Base-by-base conservation (phyloP, 768 basidiomycete genomes). In the Butyriboletus loyo region DNA sequence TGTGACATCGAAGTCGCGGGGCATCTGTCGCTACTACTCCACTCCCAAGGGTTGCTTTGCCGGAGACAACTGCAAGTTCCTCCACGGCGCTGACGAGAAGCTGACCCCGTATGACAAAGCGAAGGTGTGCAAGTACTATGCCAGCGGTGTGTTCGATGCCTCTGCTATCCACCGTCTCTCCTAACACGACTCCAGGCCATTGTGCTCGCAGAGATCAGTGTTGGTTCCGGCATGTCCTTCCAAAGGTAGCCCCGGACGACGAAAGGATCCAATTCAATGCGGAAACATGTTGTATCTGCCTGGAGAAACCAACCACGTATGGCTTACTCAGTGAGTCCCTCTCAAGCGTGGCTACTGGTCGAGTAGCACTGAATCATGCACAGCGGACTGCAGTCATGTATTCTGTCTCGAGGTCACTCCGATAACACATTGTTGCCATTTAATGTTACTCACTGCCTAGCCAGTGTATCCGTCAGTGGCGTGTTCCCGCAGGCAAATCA, bases 381-480 rank as follows among this genome's bases (percentile, higher is more conserved):
- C 54, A 90, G 88, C 68, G 21, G 84, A 82, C 30, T 92, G 90
- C 64, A 85, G 78, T 55, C 90, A 92, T 66, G 72, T 89, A 43
- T 92, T 90, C 66, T 92, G 90, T 65, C 74, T 87, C 34, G 66
- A 79, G 53, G 89, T 89, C 64, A 52, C 77, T 69, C 41, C 21
- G 31, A 42, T 46, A 43, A 39, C 11, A 34, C 22, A 19, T 10
- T 41, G 25, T 40, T 37, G 15, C 19, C 22, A 25, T 46, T 44
- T 30, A 48, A 42, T 53, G 36, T 21, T 39, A 10, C 32, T 60
- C 40, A 59, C 43, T 40, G 39, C 31, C 19, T 46, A 4, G 14
- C 25, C 58, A 90, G 86, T 92, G 90, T 64, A 87, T 92, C 53
- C 83, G 82, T 39, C 80, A 81, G 60, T 92, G 90, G 90, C 82